Evolutionary conservation across 768 basidiomycete species (phyloP).

Genomic region (Tylopilus subfusipes): DNA sequence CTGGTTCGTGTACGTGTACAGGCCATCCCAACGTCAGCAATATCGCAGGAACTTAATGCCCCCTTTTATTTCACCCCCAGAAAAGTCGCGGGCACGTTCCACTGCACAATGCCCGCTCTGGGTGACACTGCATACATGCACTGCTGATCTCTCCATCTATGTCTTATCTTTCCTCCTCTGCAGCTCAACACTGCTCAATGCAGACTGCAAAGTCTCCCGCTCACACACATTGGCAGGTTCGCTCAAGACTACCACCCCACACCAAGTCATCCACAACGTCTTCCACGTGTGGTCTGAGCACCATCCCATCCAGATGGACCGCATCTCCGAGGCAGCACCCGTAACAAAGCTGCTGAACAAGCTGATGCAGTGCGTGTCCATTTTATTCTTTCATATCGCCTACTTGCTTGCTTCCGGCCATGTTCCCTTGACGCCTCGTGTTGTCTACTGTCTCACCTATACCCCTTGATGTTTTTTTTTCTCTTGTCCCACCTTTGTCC

Average conservation of each 20-base stretch:
- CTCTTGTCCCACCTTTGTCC: no score
- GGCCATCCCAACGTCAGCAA: no score
- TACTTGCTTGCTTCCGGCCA: no score
- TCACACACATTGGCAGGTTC: conserved; percentile 90
- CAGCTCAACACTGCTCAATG: conserved; percentile 87
- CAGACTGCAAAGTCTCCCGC: conserved; percentile 78
- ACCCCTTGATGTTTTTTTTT: no score
- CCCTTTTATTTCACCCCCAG: conserved; percentile 90
- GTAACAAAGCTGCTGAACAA: conserved; percentile 64
- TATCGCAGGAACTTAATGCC: conserved; percentile 63
- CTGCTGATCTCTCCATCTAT: not conserved
- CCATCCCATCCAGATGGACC: conserved; percentile 81
- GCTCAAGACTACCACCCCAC: conserved; percentile 82
- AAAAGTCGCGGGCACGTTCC: conserved; percentile 76
- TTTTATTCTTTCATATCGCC: no score
- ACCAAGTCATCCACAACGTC: conserved; percentile 71
- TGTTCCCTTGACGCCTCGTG: no score
- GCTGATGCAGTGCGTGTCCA: conserved; percentile 54
- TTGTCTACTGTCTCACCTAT: no score
- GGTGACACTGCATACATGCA: conserved; percentile 67
- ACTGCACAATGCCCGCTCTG: conserved; percentile 72
- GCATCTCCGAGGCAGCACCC: conserved; percentile 72
- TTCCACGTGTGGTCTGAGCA: conserved; percentile 80
- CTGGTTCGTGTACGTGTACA: conserved; percentile 44
- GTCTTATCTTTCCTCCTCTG: no score